Base-by-base conservation (phyloP, 495 filamentous ascomycete species). In the Haplographium delicatum region DNA sequence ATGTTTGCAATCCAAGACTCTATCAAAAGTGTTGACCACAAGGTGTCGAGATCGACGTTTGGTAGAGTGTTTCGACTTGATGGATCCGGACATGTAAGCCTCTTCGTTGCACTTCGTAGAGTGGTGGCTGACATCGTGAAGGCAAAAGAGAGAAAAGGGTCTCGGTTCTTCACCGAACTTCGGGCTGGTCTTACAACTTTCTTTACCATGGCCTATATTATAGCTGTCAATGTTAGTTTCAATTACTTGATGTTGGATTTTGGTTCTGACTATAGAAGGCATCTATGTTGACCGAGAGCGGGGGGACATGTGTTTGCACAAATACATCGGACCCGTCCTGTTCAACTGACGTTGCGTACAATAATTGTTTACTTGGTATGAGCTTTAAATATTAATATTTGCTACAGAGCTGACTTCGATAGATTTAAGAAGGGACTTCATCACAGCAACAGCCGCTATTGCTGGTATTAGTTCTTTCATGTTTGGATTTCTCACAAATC, bases 181-280 rank as follows among this genome's bases (percentile, higher is more conserved):
- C 82, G 85, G 19, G 87, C 86, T n/a, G 87, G 86, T 10, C 65
- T 91, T 26, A 87, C 87, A 27, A 91, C 87, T 23, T 90, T 91
- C 65, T 85, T 88, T 57, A 86, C 86, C 15, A 90, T 91, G 87
- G 82, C 86, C 34, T 91, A 88, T 65, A 85, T 86, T 51, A 83
- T 87, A 35, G 73, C 83, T 57, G 69, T 78, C 54, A 75, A 79
- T 54, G 74, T 73, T 28, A 10, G 50, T 50, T 5, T 39, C 23
- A 2, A 18, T 10, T 26, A 15, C 8, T 26, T 23, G n/a, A 44
- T 22, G 15, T 31, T 18, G 30, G 20, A 44, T 20, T 22, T 42
- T 26, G 35, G 31, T 44, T 22, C 9, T 35, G 50, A 25, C 52
- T 30, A 22, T 43, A 40, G 34, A 49, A 75, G 72, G 63, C 76